Evolutionary conservation across 768 basidiomycete species (phyloP).

Genomic region (Leccinum imitatum): DNA sequence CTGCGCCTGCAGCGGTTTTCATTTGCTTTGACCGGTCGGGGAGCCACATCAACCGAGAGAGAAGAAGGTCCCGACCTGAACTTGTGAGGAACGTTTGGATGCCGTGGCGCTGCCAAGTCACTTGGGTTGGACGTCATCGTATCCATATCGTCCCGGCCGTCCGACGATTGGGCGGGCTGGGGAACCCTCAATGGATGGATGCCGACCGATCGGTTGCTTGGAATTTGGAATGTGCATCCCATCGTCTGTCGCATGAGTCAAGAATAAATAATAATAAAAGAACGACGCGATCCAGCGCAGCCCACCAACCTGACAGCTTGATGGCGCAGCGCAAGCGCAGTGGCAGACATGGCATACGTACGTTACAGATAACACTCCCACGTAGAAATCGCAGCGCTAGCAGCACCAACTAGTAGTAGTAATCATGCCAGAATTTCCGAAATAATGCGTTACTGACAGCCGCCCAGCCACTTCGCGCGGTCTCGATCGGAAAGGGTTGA

Average conservation of each 20-base stretch:
- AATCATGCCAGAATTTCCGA: neutral
- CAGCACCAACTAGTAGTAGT: neutral
- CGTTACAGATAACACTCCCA: neutral
- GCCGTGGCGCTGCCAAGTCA: neutral
- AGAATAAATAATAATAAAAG: neutral
- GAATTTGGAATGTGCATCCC: neutral
- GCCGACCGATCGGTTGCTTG: neutral
- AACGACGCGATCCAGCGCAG: neutral
- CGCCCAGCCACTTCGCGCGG: neutral
- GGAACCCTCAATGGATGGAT: neutral
- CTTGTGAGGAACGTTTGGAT: neutral
- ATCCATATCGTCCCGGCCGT: neutral
- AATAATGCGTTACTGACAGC: neutral
- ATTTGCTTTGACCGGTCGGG: neutral
- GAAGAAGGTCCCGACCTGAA: neutral
- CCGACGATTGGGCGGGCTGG: neutral
- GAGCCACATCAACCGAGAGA: neutral
- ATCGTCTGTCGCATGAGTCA: neutral
- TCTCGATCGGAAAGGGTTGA: neutral
- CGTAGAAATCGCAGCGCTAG: neutral
- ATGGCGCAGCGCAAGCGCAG: neutral
- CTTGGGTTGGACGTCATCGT: neutral
- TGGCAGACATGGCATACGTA: neutral
- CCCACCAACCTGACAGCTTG: neutral
- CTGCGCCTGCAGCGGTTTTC: too few species aligned